Percentiles rank a stretch among this genome's conserved stretches.
Evolutionary conservation across 2,329 filamentous ascomycete species (phyloP).

Genomic region (Sordariomycetes sp.): DNA sequence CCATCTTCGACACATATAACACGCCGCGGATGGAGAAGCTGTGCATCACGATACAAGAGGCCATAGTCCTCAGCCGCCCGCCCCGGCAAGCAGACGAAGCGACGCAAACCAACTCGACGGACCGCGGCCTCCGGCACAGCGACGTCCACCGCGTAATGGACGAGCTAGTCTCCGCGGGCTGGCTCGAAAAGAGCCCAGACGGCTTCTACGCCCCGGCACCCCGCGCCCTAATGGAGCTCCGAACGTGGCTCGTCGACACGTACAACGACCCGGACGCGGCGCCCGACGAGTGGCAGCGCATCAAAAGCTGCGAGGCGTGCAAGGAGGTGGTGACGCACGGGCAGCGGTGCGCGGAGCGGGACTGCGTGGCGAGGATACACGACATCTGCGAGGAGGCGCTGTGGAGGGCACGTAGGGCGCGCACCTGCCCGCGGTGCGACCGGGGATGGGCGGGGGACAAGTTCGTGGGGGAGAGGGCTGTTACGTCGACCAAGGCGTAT

Average conservation of each 20-base stretch:
- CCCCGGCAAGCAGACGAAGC: conserved; percentile 21
- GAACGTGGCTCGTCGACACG: conserved; percentile 70
- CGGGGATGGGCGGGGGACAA: conserved; percentile 33
- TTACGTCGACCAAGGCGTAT: conserved; percentile 38
- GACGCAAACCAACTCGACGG: conserved; percentile 19
- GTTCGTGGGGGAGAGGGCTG: conserved; percentile 42
- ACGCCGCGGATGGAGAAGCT: conserved; percentile 68
- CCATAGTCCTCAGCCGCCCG: conserved; percentile 52
- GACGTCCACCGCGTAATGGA: conserved; percentile 65
- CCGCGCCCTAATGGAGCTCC: conserved; percentile 71
- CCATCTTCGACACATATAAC: conserved; percentile 86
- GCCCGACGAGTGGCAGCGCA: conserved; percentile 50
- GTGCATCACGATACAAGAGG: conserved; percentile 69
- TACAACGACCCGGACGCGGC: conserved; percentile 68
- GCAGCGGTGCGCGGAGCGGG: conserved; percentile 56
- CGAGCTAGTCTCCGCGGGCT: conserved; percentile 63
- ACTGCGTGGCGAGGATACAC: conserved; percentile 62
- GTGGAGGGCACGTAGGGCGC: conserved; percentile 51
- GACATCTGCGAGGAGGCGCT: conserved; percentile 62
- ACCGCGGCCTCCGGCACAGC: conserved; percentile 54
- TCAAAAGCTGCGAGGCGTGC: conserved; percentile 83
- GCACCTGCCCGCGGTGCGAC: conserved; percentile 51
- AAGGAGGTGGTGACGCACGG: conserved; percentile 80
- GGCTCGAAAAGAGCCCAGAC: conserved; percentile 62
- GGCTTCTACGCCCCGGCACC: conserved; percentile 67